Evolutionary conservation across 2,329 filamentous ascomycete species (phyloP).

Genomic region (Alternaria gansuensis): DNA sequence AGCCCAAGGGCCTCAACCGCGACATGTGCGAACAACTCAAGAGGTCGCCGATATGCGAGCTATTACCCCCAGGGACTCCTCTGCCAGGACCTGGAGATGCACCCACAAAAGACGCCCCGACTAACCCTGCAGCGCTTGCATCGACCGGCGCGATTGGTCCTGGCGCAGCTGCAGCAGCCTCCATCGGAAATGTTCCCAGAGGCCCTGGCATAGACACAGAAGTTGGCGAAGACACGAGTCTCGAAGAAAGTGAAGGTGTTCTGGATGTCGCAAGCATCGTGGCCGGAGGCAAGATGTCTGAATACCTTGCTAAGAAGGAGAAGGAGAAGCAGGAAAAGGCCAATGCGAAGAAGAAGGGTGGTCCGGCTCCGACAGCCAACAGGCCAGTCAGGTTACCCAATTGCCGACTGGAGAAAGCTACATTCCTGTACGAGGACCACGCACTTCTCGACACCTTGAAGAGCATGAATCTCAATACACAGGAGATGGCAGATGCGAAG

Average conservation of each 20-base stretch:
- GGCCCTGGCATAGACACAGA: slow-evolving; percentile 65
- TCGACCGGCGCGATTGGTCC: slow-evolving; percentile 63
- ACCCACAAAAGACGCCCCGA: slow-evolving; percentile 48
- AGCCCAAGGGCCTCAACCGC: slow-evolving; percentile 63
- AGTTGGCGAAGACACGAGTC: slow-evolving; percentile 61
- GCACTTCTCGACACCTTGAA: slow-evolving; percentile 64
- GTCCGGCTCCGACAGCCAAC: slow-evolving; percentile 67
- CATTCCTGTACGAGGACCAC: slow-evolving; percentile 78
- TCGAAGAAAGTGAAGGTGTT: slow-evolving; percentile 73
- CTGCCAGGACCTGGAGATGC: slow-evolving; percentile 61
- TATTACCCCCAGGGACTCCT: slow-evolving; percentile 64
- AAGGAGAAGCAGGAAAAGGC: slow-evolving; percentile 76
- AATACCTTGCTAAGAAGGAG: slow-evolving; percentile 84
- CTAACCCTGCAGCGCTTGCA: slow-evolving; percentile 65
- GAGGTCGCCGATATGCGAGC: slow-evolving; percentile 69
- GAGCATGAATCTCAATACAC: slow-evolving; percentile 57
- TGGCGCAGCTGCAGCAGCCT: slow-evolving; percentile 54
- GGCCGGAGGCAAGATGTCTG: slow-evolving; percentile 79
- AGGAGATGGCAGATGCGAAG: slow-evolving; percentile 61
- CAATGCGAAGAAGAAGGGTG: slow-evolving; percentile 66
- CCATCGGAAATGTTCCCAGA: slow-evolving; percentile 58
- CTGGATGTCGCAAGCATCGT: slow-evolving; percentile 87
- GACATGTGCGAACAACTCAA: slow-evolving; percentile 74
- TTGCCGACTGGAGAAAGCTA: slow-evolving; percentile 72
- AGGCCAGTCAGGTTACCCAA: slow-evolving; percentile 73